phyloP scores from a whole-genome alignment of 2,329 filamentous ascomycete species.

The Aspergillus neoniger region DNA sequence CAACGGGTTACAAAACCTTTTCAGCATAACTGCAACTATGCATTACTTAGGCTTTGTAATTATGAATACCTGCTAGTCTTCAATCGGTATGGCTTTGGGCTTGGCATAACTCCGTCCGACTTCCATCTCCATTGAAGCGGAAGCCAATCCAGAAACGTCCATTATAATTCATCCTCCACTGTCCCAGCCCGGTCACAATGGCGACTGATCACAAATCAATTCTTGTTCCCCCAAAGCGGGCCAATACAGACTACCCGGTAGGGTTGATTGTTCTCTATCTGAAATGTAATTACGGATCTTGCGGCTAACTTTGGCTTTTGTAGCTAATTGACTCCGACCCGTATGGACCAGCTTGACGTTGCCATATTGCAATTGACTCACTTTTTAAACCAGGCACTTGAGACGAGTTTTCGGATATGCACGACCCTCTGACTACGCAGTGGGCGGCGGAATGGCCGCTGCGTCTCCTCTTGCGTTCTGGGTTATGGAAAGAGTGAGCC shows the following conservation, averaged over 20 bases:
- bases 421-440: slow-evolving; percentile 76
- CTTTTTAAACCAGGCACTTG: slow-evolving; percentile 67
- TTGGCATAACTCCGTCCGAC: slow-evolving; percentile 30
- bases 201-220: slow-evolving; percentile 43
- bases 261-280: slow-evolving; percentile 40
- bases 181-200: slow-evolving; percentile 31
- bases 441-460: slow-evolving; percentile 68
- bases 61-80: slow-evolving; percentile 9
- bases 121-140: slow-evolving; percentile 29
- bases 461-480: slow-evolving; percentile 73
- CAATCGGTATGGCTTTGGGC: slow-evolving; percentile 10
- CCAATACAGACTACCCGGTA: slow-evolving; percentile 85
- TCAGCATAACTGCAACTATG: not conserved
- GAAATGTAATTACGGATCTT: not conserved
- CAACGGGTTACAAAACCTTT: not conserved
- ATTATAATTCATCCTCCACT: slow-evolving; percentile 15
- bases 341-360: slow-evolving; percentile 58
- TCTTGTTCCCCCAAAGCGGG: slow-evolving; percentile 72
- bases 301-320: slow-evolving; percentile 28
- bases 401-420: slow-evolving; percentile 87
- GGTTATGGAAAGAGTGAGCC: slow-evolving; percentile 79
- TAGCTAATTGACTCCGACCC: slow-evolving; percentile 99
- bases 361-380: not conserved
- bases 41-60: slow-evolving; percentile 3
- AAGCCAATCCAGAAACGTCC: slow-evolving; percentile 25